Base-by-base conservation (phyloP, 345 rosid species). In the Gossypium arboreum region DNA sequence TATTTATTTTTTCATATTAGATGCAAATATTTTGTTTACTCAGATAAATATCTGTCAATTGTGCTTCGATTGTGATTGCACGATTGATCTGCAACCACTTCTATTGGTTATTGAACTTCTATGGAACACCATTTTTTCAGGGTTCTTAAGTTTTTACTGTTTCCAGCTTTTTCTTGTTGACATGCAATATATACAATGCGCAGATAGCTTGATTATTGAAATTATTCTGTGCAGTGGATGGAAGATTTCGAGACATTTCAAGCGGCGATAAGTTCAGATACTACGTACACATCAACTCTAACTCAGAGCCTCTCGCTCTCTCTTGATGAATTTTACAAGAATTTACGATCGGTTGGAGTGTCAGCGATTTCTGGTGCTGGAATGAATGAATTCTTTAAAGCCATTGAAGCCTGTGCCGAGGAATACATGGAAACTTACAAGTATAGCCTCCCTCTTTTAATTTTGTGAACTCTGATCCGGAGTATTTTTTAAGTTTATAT, bases 301-400 rank as follows among this genome's bases (percentile, higher is more conserved):
- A 79, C 94, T n/a, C 83, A 86, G 71, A 90, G 94, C 79, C 94
- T 92, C 61, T 83, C 87, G 43, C 85, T 92, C 44, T 82, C 84
- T 13, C 91, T 92, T 2, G 90, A 82, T 58, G 94, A 92, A 74
- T 90, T 92, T 76, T 92, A 92, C 73, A 81, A 78, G 52, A 92
- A 90, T 27, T 80, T 92, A 76, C 84, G 80, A 67, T 87, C 93
- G 52, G 94, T 88, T 71, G 97, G 97, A 69, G 94, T 92, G 59
- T 92, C 97, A 70, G 94, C 97, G 50, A 84, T 92, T 75, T 77
- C 97, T 70, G 97, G 97, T 79, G 83, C 88, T 76, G 97, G 97
- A 67, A 88, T 88, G 89, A 90, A 85, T 79, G 84, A 81, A 55
- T 90, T 86, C 83, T 92, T 92, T 68, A 86, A 88, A 79, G 86